Conservation (phyloP, 176 grass and related monocot species). For the Neostapfia colusana region DNA sequence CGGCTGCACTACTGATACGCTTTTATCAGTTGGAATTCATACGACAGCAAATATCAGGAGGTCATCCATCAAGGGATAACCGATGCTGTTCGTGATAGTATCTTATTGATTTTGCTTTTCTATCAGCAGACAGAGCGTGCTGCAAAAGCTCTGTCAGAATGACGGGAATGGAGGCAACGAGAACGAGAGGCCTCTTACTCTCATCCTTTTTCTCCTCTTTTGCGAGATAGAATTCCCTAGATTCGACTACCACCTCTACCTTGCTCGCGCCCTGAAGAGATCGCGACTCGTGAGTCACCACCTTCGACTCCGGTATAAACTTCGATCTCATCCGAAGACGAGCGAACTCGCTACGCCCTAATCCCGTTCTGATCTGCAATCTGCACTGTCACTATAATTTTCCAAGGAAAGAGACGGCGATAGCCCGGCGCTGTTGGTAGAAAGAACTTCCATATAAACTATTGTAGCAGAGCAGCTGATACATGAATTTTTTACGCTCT, state of each 20-base stretch:
- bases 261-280: conserved; percentile 29
- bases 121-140: neutral
- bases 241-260: neutral
- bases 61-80: neutral
- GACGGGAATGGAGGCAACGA: neutral
- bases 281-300: conserved; percentile 17
- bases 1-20: no score
- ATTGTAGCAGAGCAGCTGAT: neutral
- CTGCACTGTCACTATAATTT: conserved; percentile 12
- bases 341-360: neutral
- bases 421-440: neutral
- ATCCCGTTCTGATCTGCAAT: neutral
- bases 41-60: neutral
- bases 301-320: conserved; percentile 20
- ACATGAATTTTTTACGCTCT: neutral
- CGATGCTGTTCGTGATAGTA: neutral
- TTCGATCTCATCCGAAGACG: conserved; percentile 14
- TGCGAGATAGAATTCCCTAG: neutral
- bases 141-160: neutral
- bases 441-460: neutral
- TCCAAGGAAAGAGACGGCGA: neutral
- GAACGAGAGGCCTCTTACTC: neutral
- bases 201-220: neutral
- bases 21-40: neutral
- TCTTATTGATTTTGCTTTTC: neutral